Percentiles rank a stretch among this genome's conserved stretches.
Evolutionary conservation across 2,329 filamentous ascomycete species (phyloP).

Genomic region (Aspergillus novoparasiticus): DNA sequence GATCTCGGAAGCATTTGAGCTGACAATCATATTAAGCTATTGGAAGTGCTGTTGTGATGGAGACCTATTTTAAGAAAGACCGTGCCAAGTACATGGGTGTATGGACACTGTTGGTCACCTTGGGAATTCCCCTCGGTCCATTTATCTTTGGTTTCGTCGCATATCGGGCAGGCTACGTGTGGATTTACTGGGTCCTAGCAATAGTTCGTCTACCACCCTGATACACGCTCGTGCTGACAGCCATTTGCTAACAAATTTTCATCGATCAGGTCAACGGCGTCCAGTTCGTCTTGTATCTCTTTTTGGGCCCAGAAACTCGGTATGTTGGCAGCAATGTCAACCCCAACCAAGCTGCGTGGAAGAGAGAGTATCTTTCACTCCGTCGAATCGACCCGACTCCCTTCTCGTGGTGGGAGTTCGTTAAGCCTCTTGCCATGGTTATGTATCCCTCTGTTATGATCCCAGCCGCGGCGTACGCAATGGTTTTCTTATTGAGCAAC

Average conservation of each 20-base stretch:
- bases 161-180: constrained; percentile 56
- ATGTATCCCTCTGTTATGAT: constrained; percentile 53
- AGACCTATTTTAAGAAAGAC: constrained; percentile 60
- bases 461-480: constrained; percentile 58
- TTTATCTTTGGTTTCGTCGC: constrained; percentile 50
- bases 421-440: constrained; percentile 54
- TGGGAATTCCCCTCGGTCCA: constrained; percentile 49
- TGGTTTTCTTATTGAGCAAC: constrained; percentile 59
- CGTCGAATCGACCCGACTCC: constrained; percentile 57
- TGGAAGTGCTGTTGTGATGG: constrained; percentile 60
- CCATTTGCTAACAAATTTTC: constrained; percentile 17
- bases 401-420: constrained; percentile 53
- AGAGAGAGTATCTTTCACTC: constrained; percentile 49
- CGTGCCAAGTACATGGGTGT: constrained; percentile 59
- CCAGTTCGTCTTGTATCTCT: constrained; percentile 60
- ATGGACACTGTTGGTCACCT: constrained; percentile 57
- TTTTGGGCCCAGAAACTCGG: constrained; percentile 58
- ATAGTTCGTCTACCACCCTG: constrained; percentile 47
- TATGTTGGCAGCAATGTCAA: constrained; percentile 45
- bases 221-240: constrained; percentile 3
- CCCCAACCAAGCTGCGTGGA: constrained; percentile 38
- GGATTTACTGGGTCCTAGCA: constrained; percentile 63
- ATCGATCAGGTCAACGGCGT: constrained; percentile 53
- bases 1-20: neutral
- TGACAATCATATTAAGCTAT: constrained; percentile 42